Evolutionary conservation across 768 basidiomycete genomes (phyloP).

Genomic region (Mrakia frigida): DNA sequence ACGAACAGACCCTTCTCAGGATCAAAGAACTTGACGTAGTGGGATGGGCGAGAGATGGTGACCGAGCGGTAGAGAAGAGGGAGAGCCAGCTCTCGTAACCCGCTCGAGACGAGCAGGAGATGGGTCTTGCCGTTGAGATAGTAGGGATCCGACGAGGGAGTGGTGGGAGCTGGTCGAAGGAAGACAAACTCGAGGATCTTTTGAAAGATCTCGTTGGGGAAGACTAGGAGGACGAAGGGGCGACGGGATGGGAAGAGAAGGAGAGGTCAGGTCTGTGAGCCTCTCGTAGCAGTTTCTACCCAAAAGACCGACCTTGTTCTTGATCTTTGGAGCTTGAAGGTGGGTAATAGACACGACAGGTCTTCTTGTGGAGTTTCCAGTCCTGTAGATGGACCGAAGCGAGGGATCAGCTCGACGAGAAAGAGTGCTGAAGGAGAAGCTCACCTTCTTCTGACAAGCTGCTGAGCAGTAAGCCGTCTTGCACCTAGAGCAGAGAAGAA

Average conservation of each 20-base stretch:
- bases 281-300: too few relatives aligned
- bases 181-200: neutral
- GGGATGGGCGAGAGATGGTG: conserved; percentile 1
- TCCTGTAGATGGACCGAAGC: neutral
- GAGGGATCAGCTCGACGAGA: neutral
- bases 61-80: neutral
- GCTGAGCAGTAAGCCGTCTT: neutral
- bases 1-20: neutral
- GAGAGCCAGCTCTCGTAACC: neutral
- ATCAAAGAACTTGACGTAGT: conserved; percentile 2
- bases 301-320: neutral
- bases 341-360: neutral
- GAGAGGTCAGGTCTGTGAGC: too few relatives aligned
- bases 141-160: neutral
- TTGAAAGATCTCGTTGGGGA: neutral
- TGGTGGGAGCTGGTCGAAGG: neutral
- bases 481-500: neutral
- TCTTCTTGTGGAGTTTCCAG: conserved; percentile 7
- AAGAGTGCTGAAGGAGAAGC: too few relatives aligned
- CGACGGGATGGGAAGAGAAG: too few relatives aligned
- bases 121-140: neutral
- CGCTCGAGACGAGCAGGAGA: neutral
- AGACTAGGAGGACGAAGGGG: neutral
- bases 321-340: neutral
- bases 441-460: neutral